Conservation (phyloP, 148 eudicot genomes). For the Heliosperma pusillum region DNA sequence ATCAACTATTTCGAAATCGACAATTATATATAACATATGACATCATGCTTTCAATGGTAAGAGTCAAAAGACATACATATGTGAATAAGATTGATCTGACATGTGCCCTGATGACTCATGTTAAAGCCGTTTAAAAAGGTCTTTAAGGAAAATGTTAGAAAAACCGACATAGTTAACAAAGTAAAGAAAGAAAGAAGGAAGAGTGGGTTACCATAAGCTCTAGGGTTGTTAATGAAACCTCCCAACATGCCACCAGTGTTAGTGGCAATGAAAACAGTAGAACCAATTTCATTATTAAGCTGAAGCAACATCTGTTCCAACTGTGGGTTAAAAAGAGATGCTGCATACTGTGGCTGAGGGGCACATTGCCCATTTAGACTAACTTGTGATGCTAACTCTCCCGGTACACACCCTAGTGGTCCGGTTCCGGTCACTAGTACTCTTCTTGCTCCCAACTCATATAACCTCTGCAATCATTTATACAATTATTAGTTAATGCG, state of each 20-base stretch:
- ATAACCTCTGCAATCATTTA: conserved; percentile 43
- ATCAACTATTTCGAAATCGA: too few species aligned
- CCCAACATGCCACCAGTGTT: conserved; percentile 40
- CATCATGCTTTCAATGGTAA: too few species aligned
- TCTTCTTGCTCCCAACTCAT: conserved; percentile 60
- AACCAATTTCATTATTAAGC: conserved; percentile 41
- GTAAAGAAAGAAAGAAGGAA: not conserved
- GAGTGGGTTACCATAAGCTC: conserved; percentile 43
- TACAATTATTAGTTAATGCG: too few species aligned
- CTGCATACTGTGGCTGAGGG: conserved; percentile 30
- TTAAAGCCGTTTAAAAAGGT: too few species aligned
- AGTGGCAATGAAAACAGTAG: conserved; percentile 46
- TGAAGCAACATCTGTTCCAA: conserved; percentile 31
- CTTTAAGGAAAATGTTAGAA: too few species aligned
- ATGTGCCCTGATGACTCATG: too few species aligned
- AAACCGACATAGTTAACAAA: too few species aligned
- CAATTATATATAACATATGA: too few species aligned
- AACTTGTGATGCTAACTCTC: conserved; percentile 40
- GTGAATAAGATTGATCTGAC: too few species aligned
- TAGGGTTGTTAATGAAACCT: conserved; percentile 55
- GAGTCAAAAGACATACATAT: too few species aligned
- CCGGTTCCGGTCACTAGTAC: conserved; percentile 80
- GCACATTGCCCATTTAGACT: conserved; percentile 57
- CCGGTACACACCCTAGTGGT: conserved; percentile 81
- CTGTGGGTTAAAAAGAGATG: conserved; percentile 35